phyloP scores from a whole-genome alignment of 2,329 filamentous ascomycete species.

The Amphichorda felina region DNA sequence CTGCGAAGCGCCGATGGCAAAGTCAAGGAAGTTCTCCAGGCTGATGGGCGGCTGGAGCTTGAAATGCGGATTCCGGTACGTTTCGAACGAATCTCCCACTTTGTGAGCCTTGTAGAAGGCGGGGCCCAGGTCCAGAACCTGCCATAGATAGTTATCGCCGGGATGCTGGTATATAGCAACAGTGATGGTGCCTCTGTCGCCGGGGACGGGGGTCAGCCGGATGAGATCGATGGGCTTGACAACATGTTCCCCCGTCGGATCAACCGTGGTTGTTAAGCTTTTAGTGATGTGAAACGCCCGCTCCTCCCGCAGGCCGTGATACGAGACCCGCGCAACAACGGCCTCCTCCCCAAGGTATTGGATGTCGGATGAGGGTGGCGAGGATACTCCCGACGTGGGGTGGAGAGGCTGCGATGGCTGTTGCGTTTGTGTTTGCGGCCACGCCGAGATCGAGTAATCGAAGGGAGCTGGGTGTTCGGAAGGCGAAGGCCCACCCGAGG shows the following conservation, averaged over 20 bases:
- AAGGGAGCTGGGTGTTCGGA: slow-evolving; percentile 17
- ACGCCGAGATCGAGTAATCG: not conserved
- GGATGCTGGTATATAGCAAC: slow-evolving; percentile 74
- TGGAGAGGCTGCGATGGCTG: slow-evolving; percentile 6
- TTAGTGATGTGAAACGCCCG: slow-evolving; percentile 77
- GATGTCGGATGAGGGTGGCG: slow-evolving; percentile 24
- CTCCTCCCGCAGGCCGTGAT: slow-evolving; percentile 73
- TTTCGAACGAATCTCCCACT: slow-evolving; percentile 36
- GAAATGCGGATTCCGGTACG: slow-evolving; percentile 29
- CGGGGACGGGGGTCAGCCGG: slow-evolving; percentile 53
- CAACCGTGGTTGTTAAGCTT: slow-evolving; percentile 56
- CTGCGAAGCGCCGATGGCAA: slow-evolving; percentile 78
- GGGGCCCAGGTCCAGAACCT: slow-evolving; percentile 67
- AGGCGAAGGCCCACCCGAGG: slow-evolving; percentile 29
- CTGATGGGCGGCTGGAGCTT: slow-evolving; percentile 49
- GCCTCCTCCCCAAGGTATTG: slow-evolving; percentile 46
- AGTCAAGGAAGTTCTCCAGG: slow-evolving; percentile 71
- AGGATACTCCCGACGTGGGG: not conserved
- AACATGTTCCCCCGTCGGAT: slow-evolving; percentile 65
- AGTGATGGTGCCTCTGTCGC: slow-evolving; percentile 59
- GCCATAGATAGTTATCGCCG: slow-evolving; percentile 59
- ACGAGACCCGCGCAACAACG: slow-evolving; percentile 73
- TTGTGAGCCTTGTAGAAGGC: slow-evolving; percentile 51
- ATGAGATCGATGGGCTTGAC: slow-evolving; percentile 71
- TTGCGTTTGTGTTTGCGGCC: not conserved